These are phyloP conservation scores for Rhodocollybia butyracea DNA, from an alignment of 768 basidiomycete genomes.

Conservation along the genomic window DNA sequence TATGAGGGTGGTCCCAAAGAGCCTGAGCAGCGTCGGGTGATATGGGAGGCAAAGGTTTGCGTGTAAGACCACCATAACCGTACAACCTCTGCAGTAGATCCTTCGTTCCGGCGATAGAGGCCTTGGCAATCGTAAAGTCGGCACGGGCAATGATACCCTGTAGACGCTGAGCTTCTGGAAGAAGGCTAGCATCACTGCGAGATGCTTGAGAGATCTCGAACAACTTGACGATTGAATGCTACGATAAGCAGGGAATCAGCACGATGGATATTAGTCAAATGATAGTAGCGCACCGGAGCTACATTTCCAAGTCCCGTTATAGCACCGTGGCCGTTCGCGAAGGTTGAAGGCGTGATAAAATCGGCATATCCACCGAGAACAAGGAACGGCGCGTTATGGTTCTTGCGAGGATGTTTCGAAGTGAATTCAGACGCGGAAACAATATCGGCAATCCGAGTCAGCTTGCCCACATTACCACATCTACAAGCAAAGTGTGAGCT, in stretches of 20 bases:
- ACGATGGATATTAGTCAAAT: slow-evolving; percentile 3
- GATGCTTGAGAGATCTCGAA: slow-evolving; percentile 61
- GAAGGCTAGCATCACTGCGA: slow-evolving; percentile 48
- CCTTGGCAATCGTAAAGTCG: slow-evolving; percentile 76
- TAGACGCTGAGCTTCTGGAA: slow-evolving; percentile 67
- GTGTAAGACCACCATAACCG: slow-evolving; percentile 80
- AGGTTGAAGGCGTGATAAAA: slow-evolving; percentile 71
- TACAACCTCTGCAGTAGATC: slow-evolving; percentile 67
- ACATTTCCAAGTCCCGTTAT: slow-evolving; percentile 89
- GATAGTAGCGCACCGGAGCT: slow-evolving; percentile 53
- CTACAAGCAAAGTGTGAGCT: slow-evolving; percentile 31
- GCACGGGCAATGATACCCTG: slow-evolving; percentile 81
- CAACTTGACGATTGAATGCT: slow-evolving; percentile 60
- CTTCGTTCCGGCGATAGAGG: slow-evolving; percentile 83
- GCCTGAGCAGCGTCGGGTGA: slow-evolving; percentile 49
- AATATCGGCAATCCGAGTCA: slow-evolving; percentile 75
- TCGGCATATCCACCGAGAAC: slow-evolving; percentile 86
- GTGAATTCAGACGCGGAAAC: slow-evolving; percentile 58
- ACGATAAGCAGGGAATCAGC: slow-evolving; percentile 3
- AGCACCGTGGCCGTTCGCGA: slow-evolving; percentile 78
- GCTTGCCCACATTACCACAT: slow-evolving; percentile 90
- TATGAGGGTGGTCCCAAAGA: slow-evolving; percentile 72
- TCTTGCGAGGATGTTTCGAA: slow-evolving; percentile 56
- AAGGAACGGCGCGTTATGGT: slow-evolving; percentile 66
- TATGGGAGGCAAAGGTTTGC: slow-evolving; percentile 74